Conservation (phyloP, 2,329 filamentous ascomycete species). For the Aspergillus clavatus region DNA sequence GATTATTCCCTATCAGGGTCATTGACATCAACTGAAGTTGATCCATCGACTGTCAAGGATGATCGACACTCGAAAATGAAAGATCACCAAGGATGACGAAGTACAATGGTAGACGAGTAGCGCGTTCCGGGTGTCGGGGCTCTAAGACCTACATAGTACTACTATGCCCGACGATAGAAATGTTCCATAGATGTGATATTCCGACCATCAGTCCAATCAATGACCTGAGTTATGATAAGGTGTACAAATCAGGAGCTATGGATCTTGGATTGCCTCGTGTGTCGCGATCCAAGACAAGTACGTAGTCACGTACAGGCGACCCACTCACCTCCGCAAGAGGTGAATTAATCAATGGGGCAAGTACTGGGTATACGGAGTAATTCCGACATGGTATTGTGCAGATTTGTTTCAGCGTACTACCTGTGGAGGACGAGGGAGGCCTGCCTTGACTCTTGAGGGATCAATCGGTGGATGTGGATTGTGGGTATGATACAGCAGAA, state of each 20-base stretch:
- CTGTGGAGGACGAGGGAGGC: too few relatives aligned
- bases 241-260: neutral
- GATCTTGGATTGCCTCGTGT: neutral
- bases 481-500: too few relatives aligned
- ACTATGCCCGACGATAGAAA: neutral
- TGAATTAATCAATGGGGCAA: too few relatives aligned
- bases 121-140: neutral
- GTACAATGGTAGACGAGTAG: neutral
- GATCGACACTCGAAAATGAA: neutral
- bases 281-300: neutral
- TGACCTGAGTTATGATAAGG: too few relatives aligned
- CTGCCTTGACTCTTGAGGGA: too few relatives aligned
- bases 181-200: neutral
- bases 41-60: neutral
- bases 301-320: neutral
- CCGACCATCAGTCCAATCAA: too few relatives aligned
- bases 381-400: neutral
- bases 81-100: neutral
- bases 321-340: too few relatives aligned
- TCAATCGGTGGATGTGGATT: too few relatives aligned
- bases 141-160: too few relatives aligned
- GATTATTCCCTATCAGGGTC: neutral
- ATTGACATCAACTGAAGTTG: neutral
- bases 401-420: neutral
- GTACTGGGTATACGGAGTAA: too few relatives aligned